phyloP scores from a whole-genome alignment of 1,284 basidiomycete species.

The Sanghuangporus weigelae region DNA sequence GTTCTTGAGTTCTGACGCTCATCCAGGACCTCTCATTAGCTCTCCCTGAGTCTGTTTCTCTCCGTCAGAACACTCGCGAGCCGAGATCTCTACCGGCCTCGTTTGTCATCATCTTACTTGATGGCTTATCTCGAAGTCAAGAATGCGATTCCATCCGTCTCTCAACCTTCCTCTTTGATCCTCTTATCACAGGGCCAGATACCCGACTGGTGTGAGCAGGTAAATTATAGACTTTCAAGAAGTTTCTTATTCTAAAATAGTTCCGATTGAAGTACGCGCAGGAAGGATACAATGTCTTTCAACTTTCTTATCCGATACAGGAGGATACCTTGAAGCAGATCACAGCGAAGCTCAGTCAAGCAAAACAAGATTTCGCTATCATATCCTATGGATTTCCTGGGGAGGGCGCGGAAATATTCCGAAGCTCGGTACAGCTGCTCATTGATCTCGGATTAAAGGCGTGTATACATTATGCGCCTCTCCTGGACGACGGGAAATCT shows the following conservation, averaged over 20 bases:
- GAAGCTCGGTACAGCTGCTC: slow-evolving; percentile 17
- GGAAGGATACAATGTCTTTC: slow-evolving; percentile 39
- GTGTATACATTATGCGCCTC: slow-evolving; percentile 36
- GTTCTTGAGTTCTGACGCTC: too few relatives aligned
- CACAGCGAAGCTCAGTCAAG: slow-evolving; percentile 15
- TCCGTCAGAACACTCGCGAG: neutral
- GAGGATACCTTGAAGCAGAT: slow-evolving; percentile 18
- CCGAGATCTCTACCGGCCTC: neutral
- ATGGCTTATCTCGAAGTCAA: slow-evolving; percentile 15
- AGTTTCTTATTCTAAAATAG: neutral
- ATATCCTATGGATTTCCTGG: slow-evolving; percentile 34
- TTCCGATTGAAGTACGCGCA: slow-evolving; percentile 32
- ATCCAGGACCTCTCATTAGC: too few relatives aligned
- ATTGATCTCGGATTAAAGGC: slow-evolving; percentile 26
- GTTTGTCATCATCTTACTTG: too few relatives aligned
- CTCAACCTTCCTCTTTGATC: slow-evolving; percentile 27
- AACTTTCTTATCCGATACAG: slow-evolving; percentile 28
- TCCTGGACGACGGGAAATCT: slow-evolving; percentile 23
- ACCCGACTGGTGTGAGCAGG: slow-evolving; percentile 36
- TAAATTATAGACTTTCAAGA: slow-evolving; percentile 15
- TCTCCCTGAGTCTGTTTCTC: too few relatives aligned
- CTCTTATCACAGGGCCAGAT: slow-evolving; percentile 27
- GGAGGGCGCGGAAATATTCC: slow-evolving; percentile 22
- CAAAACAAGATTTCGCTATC: slow-evolving; percentile 30
- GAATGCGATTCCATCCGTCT: slow-evolving; percentile 28